Base-by-base conservation (phyloP, 108 stramenopile genomes). In the Fragilariopsis cylindrus region DNA sequence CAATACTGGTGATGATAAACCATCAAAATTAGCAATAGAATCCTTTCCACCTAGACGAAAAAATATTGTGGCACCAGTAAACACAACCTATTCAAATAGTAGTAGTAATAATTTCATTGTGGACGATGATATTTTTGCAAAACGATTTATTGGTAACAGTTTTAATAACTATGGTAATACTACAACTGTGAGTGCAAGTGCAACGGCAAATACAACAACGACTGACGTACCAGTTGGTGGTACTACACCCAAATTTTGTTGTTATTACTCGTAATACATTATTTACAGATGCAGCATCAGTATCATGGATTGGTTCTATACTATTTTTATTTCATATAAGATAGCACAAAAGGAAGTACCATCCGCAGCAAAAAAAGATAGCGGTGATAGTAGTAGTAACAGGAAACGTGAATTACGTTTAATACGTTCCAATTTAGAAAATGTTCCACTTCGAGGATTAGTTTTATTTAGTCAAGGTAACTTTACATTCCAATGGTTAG, bases 391-490 rank as follows among this genome's bases (percentile, higher is more conserved):
- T 30, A 30, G 30, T 30, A 30, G 30, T 30, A 30, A 30, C 1
- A 3, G 46, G 39, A 42, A 64, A 57, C 57, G 66, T 8, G 71
- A 81, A 65, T 18, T 73, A 3, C 65, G 55, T 1, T 81, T 85
- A 75, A 63, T 85, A 21, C 65, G 71, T 21, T 74, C 57, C 11
- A 78, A 75, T 50, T 67, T 79, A 43, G 72, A 77, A 46, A 81
- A 81, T 53, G 21, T 82, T 40, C 85, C 85, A 18, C 69, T 86
- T 60, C 69, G 85, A 13, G 21, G 57, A 5, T 8, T 86, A 30
- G 82, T 80, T 4, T 41, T 80, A n/a, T 86, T 80, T 57, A 77
- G 82, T 45, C 55, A 70, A 45, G 85, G 85, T 18, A 54, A 39
- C 12, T 8, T 86, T 5, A 71, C 82, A 12, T 82, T 86, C 53